Percentiles rank a stretch among this genome's conserved stretches.
phyloP scores from a whole-genome alignment of 192 early-diverging fungal genomes.

The Coemansia sp. region DNA sequence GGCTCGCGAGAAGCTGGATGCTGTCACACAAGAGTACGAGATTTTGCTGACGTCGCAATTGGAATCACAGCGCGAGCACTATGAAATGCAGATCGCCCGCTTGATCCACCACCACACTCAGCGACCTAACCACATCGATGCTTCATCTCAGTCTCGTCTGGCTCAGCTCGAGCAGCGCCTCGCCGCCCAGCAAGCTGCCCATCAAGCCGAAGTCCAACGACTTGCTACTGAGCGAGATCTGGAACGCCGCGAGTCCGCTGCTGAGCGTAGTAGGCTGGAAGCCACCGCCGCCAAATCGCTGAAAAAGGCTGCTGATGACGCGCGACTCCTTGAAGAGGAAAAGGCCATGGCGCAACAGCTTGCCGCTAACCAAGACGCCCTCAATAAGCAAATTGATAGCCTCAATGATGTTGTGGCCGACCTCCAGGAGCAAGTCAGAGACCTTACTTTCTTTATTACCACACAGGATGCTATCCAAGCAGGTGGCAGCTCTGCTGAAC shows the following conservation, averaged over 20 bases:
- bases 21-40: constrained; percentile 79
- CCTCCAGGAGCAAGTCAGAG: constrained; percentile 83
- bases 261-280: constrained; percentile 54
- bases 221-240: constrained; percentile 33
- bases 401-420: constrained; percentile 67
- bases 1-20: constrained; percentile 72
- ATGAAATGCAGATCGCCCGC: constrained; percentile 68
- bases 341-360: constrained; percentile 48
- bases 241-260: constrained; percentile 48
- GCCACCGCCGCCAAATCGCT: constrained; percentile 60
- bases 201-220: constrained; percentile 22
- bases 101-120: constrained; percentile 64
- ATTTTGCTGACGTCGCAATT: constrained; percentile 81
- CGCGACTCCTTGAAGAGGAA: constrained; percentile 60
- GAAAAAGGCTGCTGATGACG: constrained; percentile 72
- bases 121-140: constrained; percentile 36
- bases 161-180: constrained; percentile 39
- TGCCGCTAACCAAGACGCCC: constrained; percentile 65
- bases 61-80: constrained; percentile 84
- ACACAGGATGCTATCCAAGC: constrained; percentile 57
- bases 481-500: constrained; percentile 16
- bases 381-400: constrained; percentile 58
- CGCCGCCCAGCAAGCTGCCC: constrained; percentile 8
- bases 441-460: constrained; percentile 87
- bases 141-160: constrained; percentile 14